Evolutionary conservation across 352 stramenopile genomes (phyloP).

Genomic region (Phytopythium chamaehyphon): DNA sequence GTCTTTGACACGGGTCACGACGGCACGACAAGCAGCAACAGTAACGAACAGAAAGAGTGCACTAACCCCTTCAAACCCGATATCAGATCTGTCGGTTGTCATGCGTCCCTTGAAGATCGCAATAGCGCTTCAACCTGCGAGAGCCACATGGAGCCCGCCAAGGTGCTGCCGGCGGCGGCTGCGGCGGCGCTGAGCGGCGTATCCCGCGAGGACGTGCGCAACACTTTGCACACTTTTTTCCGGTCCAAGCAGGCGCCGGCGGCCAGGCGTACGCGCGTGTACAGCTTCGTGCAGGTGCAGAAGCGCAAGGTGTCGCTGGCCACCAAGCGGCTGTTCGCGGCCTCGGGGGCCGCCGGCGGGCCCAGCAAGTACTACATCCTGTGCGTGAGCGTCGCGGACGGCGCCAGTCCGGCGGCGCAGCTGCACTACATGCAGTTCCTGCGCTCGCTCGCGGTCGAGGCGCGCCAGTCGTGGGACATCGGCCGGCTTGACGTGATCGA

Average conservation of each 20-base stretch:
- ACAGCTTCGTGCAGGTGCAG: conserved; percentile 60
- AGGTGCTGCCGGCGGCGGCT: conserved; percentile 10
- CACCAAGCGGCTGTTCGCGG: conserved; percentile 52
- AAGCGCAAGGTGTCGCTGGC: conserved; percentile 53
- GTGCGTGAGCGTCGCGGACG: conserved; percentile 57
- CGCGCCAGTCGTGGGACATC: conserved; percentile 60
- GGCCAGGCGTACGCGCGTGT: conserved; percentile 36
- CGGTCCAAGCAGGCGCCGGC: conserved; percentile 16
- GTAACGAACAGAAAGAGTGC: no score
- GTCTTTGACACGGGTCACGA: no score
- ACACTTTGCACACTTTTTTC: conserved; percentile 67
- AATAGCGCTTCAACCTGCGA: background rate
- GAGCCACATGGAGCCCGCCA: conserved; percentile 7
- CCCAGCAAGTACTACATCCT: conserved; percentile 59
- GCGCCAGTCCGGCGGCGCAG: conserved; percentile 14
- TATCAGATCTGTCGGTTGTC: no score
- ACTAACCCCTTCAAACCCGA: no score
- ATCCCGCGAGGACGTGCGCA: conserved; percentile 55
- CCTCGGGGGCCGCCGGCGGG: conserved; percentile 15
- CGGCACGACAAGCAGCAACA: no score
- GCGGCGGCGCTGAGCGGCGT: conserved; percentile 23
- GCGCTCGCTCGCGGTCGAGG: conserved; percentile 62
- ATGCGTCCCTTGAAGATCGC: no score
- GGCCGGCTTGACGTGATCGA: conserved; percentile 49
- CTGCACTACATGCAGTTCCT: conserved; percentile 65